Conservation (phyloP, 78 protist species). For the Neovahlkampfia damariscottae region DNA sequence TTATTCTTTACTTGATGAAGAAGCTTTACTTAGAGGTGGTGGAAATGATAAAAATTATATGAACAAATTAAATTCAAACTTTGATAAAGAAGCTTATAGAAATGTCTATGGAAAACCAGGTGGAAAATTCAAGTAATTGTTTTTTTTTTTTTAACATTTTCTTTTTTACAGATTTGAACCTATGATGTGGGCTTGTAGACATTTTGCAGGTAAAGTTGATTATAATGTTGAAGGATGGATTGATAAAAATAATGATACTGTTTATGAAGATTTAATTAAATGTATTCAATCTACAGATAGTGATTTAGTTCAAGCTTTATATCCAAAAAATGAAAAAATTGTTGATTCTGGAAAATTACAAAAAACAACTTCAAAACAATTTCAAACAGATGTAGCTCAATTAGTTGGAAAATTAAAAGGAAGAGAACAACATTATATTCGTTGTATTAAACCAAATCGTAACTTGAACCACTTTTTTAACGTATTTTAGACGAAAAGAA, state of each 20-base stretch:
- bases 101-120: background rate
- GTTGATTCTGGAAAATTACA: background rate
- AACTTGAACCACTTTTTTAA: no score
- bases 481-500: background rate
- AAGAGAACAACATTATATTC: background rate
- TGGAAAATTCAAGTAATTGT: background rate
- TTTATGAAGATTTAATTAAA: background rate
- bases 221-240: constrained; percentile 20
- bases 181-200: background rate
- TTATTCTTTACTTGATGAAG: constrained; percentile 58
- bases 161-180: background rate
- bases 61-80: constrained; percentile 10
- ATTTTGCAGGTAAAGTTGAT: constrained; percentile 32
- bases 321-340: constrained; percentile 1
- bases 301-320: background rate
- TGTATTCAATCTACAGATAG: background rate
- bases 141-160: no score
- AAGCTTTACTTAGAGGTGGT: constrained; percentile 56
- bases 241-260: constrained; percentile 28
- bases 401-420: background rate
- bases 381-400: background rate
- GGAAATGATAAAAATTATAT: constrained; percentile 50
- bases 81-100: background rate
- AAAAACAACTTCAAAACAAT: background rate
- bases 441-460: background rate